phyloP scores from a whole-genome alignment of 495 filamentous ascomycete genomes.

The Cladorrhinum samala region DNA sequence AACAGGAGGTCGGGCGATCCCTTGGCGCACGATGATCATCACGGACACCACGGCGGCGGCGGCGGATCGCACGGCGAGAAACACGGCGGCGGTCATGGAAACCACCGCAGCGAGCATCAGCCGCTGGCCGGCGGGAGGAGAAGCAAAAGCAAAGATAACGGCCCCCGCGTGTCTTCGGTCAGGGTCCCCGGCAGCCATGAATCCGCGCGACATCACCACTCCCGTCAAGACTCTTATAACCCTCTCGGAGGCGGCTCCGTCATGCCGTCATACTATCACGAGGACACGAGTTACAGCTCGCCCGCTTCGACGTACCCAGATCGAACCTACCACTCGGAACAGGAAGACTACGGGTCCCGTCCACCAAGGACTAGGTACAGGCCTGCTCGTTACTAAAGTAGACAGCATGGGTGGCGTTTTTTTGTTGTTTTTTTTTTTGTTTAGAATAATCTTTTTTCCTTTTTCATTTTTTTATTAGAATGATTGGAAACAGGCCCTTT shows the following conservation, averaged over 20 bases:
- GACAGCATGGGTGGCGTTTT: too few relatives aligned
- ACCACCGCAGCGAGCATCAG: neutral
- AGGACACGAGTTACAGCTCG: neutral
- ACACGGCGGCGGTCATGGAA: neutral
- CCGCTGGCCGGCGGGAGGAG: neutral
- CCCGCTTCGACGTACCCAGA: neutral
- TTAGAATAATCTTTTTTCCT: too few relatives aligned
- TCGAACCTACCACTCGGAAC: neutral
- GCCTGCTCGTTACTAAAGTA: too few relatives aligned
- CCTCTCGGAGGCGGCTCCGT: neutral
- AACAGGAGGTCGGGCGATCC: slow-evolving; percentile 14
- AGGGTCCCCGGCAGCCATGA: too few relatives aligned
- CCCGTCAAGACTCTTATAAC: neutral
- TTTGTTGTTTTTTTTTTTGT: too few relatives aligned
- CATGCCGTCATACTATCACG: neutral
- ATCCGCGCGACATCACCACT: too few relatives aligned
- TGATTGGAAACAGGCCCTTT: too few relatives aligned
- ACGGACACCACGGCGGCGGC: slow-evolving; percentile 2
- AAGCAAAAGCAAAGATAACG: neutral
- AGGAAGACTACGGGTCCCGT: too few relatives aligned
- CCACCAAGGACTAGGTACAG: too few relatives aligned
- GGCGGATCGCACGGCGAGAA: neutral
- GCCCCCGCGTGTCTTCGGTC: too few relatives aligned
- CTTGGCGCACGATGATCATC: neutral
- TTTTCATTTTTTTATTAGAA: too few relatives aligned